phyloP scores from a whole-genome alignment of 108 stramenopile species.

The Cafeteria roenbergensis region DNA sequence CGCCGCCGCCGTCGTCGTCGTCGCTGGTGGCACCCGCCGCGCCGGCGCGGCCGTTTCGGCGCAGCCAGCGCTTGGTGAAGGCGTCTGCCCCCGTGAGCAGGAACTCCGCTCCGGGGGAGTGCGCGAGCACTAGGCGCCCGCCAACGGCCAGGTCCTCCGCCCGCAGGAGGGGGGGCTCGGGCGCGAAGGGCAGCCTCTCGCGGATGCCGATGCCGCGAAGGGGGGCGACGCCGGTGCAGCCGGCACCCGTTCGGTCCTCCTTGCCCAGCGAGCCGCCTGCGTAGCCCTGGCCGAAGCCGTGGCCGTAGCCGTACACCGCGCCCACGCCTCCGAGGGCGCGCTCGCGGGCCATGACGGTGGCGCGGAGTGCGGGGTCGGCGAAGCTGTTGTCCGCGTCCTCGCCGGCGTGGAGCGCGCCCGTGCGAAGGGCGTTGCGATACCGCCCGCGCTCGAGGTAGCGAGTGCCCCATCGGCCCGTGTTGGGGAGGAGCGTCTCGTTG shows the following conservation, averaged over 20 bases:
- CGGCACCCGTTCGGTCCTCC: conserved; percentile 1
- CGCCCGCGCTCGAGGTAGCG: neutral
- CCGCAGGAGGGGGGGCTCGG: neutral
- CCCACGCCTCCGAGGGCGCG: neutral
- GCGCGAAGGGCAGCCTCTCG: neutral
- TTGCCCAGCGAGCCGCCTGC: neutral
- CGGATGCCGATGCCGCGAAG: neutral
- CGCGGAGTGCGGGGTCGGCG: neutral
- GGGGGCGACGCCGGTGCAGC: neutral
- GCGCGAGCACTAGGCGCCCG: neutral
- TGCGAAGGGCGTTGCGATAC: neutral
- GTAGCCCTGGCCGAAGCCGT: conserved; percentile 2
- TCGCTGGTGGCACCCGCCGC: no score
- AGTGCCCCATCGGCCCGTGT: neutral
- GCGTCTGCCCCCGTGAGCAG: neutral
- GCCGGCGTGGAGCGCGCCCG: no score
- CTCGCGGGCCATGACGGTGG: neutral
- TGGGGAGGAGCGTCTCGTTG: neutral
- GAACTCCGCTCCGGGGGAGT: neutral
- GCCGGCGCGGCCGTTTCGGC: no score
- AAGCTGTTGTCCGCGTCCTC: no score
- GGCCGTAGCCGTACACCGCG: neutral
- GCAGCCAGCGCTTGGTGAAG: neutral
- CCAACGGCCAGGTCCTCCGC: neutral
- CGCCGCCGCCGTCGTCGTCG: no score